These are phyloP conservation scores for Boletellus emodensis DNA, from an alignment of 768 basidiomycete species.

Conservation along the genomic window DNA sequence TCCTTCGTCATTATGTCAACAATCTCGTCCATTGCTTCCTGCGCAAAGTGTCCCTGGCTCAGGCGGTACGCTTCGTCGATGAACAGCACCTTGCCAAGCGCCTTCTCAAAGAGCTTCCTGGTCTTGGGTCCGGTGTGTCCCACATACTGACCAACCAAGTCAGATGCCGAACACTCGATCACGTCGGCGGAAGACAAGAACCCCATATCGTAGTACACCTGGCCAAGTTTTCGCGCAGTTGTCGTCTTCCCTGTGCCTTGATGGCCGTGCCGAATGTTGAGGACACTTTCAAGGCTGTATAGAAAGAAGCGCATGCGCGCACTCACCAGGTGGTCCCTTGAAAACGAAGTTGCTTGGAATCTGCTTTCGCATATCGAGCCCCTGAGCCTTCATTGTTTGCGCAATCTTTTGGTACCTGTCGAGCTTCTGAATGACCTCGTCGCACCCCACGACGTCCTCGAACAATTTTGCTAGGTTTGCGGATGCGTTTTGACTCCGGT, in stretches of 20 bases:
- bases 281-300: neutral
- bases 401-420: slow-evolving; percentile 51
- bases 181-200: slow-evolving; percentile 50
- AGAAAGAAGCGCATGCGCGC: neutral
- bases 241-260: slow-evolving; percentile 65
- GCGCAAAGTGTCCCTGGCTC: slow-evolving; percentile 55
- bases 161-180: slow-evolving; percentile 64
- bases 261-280: neutral
- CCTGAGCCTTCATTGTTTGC: slow-evolving; percentile 35
- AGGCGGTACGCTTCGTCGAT: slow-evolving; percentile 71
- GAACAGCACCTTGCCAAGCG: slow-evolving; percentile 64
- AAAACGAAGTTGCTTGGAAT: slow-evolving; percentile 67
- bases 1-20: slow-evolving; percentile 61
- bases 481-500: slow-evolving; percentile 45
- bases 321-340: slow-evolving; percentile 66
- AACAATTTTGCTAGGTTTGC: slow-evolving; percentile 39
- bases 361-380: slow-evolving; percentile 43
- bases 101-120: slow-evolving; percentile 55
- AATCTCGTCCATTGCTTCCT: slow-evolving; percentile 71
- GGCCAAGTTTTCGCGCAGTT: slow-evolving; percentile 56
- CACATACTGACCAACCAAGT: slow-evolving; percentile 65
- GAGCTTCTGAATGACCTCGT: slow-evolving; percentile 48
- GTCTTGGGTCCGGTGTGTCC: slow-evolving; percentile 73
- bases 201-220: slow-evolving; percentile 64
- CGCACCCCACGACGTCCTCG: slow-evolving; percentile 43